Conservation (phyloP, 257 asterid species). For the Striga asiatica region DNA sequence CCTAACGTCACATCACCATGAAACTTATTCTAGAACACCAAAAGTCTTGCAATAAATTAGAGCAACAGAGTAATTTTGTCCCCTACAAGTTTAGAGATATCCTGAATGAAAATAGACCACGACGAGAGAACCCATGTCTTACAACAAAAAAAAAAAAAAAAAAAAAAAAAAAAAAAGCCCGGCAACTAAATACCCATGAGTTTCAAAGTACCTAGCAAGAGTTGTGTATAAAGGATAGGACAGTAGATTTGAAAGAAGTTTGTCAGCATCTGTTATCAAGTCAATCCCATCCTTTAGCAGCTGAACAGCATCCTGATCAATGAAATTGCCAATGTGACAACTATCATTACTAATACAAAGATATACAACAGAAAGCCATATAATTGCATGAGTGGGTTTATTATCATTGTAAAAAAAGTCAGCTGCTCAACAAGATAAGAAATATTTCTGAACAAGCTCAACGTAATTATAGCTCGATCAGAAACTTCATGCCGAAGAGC, state of each 20-base stretch:
- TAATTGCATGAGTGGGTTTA: background rate
- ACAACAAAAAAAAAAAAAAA: no score
- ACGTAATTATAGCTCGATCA: background rate
- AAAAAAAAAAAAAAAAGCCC: no score
- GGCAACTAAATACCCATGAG: background rate
- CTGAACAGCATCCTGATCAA: constrained; percentile 64
- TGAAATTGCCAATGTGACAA: constrained; percentile 14
- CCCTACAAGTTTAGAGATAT: no score
- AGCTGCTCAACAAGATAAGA: constrained; percentile 1
- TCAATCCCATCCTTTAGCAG: constrained; percentile 91
- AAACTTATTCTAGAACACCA: no score
- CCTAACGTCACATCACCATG: no score
- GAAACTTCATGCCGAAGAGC: constrained; percentile 6
- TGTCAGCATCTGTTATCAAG: constrained; percentile 72
- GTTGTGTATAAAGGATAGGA: constrained; percentile 66
- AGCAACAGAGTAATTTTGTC: no score
- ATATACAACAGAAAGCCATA: constrained; percentile 1
- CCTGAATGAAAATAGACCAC: no score
- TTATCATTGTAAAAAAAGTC: background rate
- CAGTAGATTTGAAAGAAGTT: constrained; percentile 47
- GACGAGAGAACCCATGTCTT: no score
- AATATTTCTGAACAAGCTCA: constrained; percentile 10
- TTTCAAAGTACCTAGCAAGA: constrained; percentile 51
- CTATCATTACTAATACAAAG: background rate
- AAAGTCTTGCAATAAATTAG: no score